Percentiles rank a stretch among this genome's conserved stretches.
phyloP scores from a whole-genome alignment of 2,329 filamentous ascomycete genomes.

The Beauveria rudraprayagi region DNA sequence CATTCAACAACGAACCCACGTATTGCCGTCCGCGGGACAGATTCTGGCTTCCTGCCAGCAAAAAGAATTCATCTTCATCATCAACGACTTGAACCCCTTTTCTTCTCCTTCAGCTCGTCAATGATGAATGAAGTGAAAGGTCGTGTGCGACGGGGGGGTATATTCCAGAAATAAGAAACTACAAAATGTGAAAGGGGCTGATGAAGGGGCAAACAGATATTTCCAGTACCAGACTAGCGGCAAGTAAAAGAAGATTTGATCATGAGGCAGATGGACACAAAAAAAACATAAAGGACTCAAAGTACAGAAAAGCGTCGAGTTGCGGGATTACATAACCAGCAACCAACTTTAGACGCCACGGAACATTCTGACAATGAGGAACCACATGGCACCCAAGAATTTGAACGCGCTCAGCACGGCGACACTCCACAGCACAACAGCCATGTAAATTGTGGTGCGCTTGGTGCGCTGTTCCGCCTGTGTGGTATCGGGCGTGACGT shows the following conservation, averaged over 20 bases:
- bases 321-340: background rate
- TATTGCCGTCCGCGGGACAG: too few relatives aligned
- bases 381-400: constrained; percentile 84
- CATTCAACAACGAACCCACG: too few relatives aligned
- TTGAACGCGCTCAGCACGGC: constrained; percentile 77
- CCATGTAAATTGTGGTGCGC: constrained; percentile 75
- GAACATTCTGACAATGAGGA: constrained; percentile 83
- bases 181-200: background rate
- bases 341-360: constrained; percentile 48
- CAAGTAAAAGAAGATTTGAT: background rate
- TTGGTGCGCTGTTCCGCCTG: constrained; percentile 36
- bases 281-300: background rate
- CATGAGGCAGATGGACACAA: constrained; percentile 1
- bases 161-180: constrained; percentile 1
- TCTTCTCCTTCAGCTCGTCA: background rate
- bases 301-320: background rate
- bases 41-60: too few relatives aligned
- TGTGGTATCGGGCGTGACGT: constrained; percentile 39
- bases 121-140: background rate
- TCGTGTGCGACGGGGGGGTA: constrained; percentile 4
- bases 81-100: background rate
- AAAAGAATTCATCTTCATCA: too few relatives aligned
- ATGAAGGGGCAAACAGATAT: background rate
- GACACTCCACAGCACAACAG: constrained; percentile 81
- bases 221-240: constrained; percentile 5